Evolutionary conservation across 192 early-diverging fungal species (phyloP), one percentile per base, ranked within the genome.

Genomic region (Funneliformis mosseae): DNA sequence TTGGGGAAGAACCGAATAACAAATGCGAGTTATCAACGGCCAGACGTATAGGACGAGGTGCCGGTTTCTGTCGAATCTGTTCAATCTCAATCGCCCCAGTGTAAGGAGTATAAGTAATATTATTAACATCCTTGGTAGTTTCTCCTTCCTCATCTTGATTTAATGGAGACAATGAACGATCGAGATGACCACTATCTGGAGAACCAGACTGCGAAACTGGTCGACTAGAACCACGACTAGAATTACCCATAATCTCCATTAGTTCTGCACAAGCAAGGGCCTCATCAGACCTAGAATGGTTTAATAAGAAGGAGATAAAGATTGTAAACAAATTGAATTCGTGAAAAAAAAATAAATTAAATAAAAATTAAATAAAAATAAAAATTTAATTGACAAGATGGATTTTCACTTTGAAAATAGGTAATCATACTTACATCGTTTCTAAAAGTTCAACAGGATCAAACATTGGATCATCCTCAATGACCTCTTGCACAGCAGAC

Each of bases 211-310:
- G 59, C 28, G 74, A 76, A 62, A 61, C 74, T 23, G 74, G 74
- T 5, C 74, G n/a, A 59, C 55, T 62, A 61, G 74, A 76, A 39
- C 60, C 59, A 39, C 55, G 59, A 62, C 55, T 62, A 48, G 74
- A 76, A 76, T 59, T 76, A 39, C 55, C 74, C 60, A 76, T 76
- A 7, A 76, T 76, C 62, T 76, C 60, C 59, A 62, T 62, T 4
- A 76, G 59, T 62, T 76, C 74, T 38, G 74, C 74, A 42, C 50
- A 76, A 21, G 74, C 74, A 23, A 76, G 74, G 23, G 74, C 74
- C n/a, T 76, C 74, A 76, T 59, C 38, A 38, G 74, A 62, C 74
- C 74, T 76, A 62, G 2, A 21, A 55, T 55, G 18, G 21, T 21
- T 7, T 6, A 55, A 55, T 21, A 55, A 45, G 9, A 6, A 11